Percentiles rank a stretch among this genome's conserved stretches.
Conservation (phyloP, 2,329 filamentous ascomycete species). For the Fusarium ambrosium region DNA sequence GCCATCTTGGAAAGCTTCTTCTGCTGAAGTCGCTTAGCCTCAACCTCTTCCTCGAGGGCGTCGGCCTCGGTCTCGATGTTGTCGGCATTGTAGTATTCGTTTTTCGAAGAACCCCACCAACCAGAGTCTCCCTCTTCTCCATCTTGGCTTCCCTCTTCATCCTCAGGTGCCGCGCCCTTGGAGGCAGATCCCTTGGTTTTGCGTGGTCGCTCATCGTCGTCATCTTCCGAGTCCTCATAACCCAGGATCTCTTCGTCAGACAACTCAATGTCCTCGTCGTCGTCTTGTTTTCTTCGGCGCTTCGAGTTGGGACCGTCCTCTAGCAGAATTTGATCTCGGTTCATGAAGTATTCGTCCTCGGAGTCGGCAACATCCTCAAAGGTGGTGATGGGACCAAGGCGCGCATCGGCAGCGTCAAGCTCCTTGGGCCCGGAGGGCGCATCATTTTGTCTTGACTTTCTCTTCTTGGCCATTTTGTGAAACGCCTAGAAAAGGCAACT, state of each 20-base stretch:
- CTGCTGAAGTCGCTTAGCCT: conserved; percentile 88
- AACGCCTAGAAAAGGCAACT: neutral
- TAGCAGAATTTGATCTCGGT: conserved; percentile 87
- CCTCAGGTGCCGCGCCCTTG: conserved; percentile 57
- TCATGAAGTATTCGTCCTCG: conserved; percentile 92
- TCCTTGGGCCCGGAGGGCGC: conserved; percentile 67
- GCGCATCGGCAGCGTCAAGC: conserved; percentile 69
- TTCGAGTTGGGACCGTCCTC: conserved; percentile 86
- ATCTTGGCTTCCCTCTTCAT: conserved; percentile 65
- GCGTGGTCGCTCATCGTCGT: conserved; percentile 57
- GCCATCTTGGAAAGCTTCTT: conserved; percentile 92
- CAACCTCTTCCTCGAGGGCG: conserved; percentile 91
- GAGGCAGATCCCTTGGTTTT: conserved; percentile 45
- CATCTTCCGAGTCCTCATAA: conserved; percentile 62
- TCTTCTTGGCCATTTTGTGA: conserved; percentile 73
- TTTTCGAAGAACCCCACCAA: conserved; percentile 89
- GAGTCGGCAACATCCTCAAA: conserved; percentile 92
- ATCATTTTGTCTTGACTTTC: conserved; percentile 71
- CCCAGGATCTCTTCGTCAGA: conserved; percentile 74
- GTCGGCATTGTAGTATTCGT: conserved; percentile 95
- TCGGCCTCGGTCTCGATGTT: conserved; percentile 72
- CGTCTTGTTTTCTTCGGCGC: conserved; percentile 79
- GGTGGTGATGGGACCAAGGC: conserved; percentile 71
- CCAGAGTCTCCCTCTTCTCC: conserved; percentile 72
- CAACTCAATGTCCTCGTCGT: conserved; percentile 75